Conservation (phyloP, 345 rosid genomes). For the Citrus trifoliata region DNA sequence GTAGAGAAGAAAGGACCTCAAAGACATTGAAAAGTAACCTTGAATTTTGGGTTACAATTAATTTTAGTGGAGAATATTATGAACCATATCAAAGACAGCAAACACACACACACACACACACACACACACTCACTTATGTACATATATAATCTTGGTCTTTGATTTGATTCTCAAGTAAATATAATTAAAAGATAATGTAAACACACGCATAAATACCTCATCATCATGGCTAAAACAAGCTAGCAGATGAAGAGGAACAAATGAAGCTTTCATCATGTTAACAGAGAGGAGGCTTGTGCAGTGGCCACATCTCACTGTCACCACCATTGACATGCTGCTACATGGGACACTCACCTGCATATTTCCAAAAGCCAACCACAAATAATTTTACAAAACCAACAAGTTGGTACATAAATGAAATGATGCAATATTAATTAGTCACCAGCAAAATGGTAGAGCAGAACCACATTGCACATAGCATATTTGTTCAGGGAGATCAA, state of each 20-base stretch:
- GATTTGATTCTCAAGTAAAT: neutral
- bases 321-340: constrained; percentile 81
- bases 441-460: constrained; percentile 93
- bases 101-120: neutral
- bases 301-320: constrained; percentile 94
- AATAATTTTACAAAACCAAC: neutral
- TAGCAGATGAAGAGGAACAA: constrained; percentile 73
- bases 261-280: constrained; percentile 85
- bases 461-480: constrained; percentile 95
- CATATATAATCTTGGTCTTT: neutral
- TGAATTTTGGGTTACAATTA: neutral
- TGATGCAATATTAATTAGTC: neutral
- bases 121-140: too few relatives aligned
- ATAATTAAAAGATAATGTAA: neutral
- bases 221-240: constrained; percentile 59
- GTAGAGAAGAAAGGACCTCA: neutral
- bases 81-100: neutral
- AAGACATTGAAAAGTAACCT: too few relatives aligned
- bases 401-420: neutral
- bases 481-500: constrained; percentile 87
- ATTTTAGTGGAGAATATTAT: neutral
- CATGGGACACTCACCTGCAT: constrained; percentile 88
- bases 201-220: constrained; percentile 22
- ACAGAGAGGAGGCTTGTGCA: constrained; percentile 94
- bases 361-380: neutral